Evolutionary conservation across 768 basidiomycete species (phyloP).

Genomic region (Psilocybe azurescens): DNA sequence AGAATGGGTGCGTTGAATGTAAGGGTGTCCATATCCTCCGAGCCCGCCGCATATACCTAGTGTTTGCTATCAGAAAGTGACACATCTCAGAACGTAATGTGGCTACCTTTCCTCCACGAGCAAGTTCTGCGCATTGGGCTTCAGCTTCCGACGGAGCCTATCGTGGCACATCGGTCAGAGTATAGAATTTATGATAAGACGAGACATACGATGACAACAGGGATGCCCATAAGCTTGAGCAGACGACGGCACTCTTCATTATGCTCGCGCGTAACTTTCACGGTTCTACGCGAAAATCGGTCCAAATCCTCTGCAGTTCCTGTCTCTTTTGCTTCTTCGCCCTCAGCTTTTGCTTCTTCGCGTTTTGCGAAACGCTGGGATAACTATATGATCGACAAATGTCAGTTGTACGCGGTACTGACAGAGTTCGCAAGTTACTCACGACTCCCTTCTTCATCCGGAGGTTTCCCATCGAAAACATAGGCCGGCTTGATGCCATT

Average conservation of each 20-base stretch:
- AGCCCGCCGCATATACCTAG: constrained; percentile 95
- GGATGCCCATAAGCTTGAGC: constrained; percentile 95
- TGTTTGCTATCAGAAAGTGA: neutral
- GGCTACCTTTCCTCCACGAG: constrained; percentile 90
- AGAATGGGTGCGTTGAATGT: constrained; percentile 94
- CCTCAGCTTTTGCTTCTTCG: constrained; percentile 93
- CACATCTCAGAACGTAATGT: neutral
- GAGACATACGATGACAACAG: constrained; percentile 80
- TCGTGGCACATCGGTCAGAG: neutral
- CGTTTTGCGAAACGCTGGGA: constrained; percentile 92
- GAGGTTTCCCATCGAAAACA: constrained; percentile 98
- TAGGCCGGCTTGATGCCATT: constrained; percentile 98
- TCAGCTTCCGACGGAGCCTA: constrained; percentile 99
- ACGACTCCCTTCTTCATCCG: constrained; percentile 99
- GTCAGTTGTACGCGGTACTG: constrained; percentile 4
- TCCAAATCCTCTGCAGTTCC: constrained; percentile 95
- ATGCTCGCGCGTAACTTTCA: constrained; percentile 94
- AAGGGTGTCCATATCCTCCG: constrained; percentile 99
- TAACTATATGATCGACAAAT: constrained; percentile 56
- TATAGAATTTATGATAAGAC: neutral
- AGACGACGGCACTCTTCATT: constrained; percentile 94
- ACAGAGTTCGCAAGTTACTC: constrained; percentile 37
- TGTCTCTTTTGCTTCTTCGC: constrained; percentile 95
- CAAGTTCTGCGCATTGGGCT: constrained; percentile 97
- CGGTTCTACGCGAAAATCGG: constrained; percentile 85